Percentiles rank a stretch among this genome's conserved stretches.
These are phyloP conservation scores for Oryza longistaminata DNA, from an alignment of 176 grass and related monocot genomes.

Conservation along the genomic window DNA sequence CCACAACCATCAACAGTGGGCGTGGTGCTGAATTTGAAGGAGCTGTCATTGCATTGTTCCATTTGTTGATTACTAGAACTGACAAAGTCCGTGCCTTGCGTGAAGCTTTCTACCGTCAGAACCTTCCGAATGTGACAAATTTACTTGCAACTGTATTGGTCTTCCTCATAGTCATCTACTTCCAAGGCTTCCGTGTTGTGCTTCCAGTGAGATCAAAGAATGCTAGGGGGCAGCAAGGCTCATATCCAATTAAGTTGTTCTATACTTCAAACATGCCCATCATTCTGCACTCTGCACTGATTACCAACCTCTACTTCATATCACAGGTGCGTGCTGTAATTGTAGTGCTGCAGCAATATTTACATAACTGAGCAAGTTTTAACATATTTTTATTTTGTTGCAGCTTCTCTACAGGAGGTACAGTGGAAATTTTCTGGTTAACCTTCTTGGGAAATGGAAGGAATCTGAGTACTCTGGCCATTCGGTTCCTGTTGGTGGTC, in stretches of 20 bases:
- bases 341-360: background rate
- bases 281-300: conserved; percentile 87
- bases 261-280: conserved; percentile 98
- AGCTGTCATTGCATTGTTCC: conserved; percentile 91
- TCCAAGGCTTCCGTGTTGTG: conserved; percentile 95
- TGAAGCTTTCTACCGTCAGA: conserved; percentile 89
- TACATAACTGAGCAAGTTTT: conserved; percentile 10
- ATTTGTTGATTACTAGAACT: conserved; percentile 81
- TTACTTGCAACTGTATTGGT: conserved; percentile 90
- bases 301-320: conserved; percentile 94
- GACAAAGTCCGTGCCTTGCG: conserved; percentile 83
- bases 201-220: conserved; percentile 90
- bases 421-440: conserved; percentile 93
- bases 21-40: conserved; percentile 98
- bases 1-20: conserved; percentile 91
- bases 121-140: conserved; percentile 95
- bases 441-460: conserved; percentile 88
- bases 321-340: conserved; percentile 57
- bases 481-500: conserved; percentile 78
- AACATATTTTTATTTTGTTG: conserved; percentile 11
- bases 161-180: conserved; percentile 94
- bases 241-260: conserved; percentile 94
- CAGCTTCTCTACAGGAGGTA: conserved; percentile 94
- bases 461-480: conserved; percentile 89
- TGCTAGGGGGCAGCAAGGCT: conserved; percentile 90